Evolutionary conservation across 1,284 basidiomycete species (phyloP).

Genomic region (Dichomitus squalens): DNA sequence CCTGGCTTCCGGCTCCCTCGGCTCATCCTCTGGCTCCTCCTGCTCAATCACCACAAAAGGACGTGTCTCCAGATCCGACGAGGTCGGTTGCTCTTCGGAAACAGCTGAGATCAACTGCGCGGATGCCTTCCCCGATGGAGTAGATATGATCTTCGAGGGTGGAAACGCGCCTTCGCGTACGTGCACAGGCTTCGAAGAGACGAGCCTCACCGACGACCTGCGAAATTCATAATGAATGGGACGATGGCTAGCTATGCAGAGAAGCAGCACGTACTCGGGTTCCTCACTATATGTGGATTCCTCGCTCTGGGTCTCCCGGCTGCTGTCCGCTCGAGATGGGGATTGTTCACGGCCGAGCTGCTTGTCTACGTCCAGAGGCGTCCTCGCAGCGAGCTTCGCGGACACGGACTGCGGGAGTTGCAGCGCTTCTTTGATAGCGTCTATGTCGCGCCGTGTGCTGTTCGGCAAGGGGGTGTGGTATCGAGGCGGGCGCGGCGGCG

Average conservation of each 20-base stretch:
- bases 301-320: constrained; percentile 2
- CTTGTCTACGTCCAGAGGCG: constrained; percentile 15
- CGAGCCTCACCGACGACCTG: constrained; percentile 22
- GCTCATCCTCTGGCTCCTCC: constrained; percentile 7
- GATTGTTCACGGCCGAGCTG: constrained; percentile 5
- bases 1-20: neutral
- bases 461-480: constrained; percentile 52
- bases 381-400: constrained; percentile 43
- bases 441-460: constrained; percentile 45
- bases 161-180: constrained; percentile 70
- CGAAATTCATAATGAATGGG: neutral
- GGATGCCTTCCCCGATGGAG: constrained; percentile 17
- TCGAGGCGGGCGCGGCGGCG: constrained; percentile 69
- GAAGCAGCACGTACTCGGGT: constrained; percentile 13
- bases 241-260: neutral
- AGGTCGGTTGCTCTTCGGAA: neutral
- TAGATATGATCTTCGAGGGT: constrained; percentile 44
- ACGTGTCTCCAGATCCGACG: constrained; percentile 3
- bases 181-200: constrained; percentile 40
- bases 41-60: constrained; percentile 20
- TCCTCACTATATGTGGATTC: constrained; percentile 14
- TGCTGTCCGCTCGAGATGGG: constrained; percentile 5
- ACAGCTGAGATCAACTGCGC: neutral
- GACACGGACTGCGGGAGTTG: constrained; percentile 58
- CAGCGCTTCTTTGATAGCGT: constrained; percentile 56